Evolutionary conservation across 371 early-diverging fungal genomes (phyloP), one percentile per base, ranked within the genome.

Genomic region (Zychaea mexicana): DNA sequence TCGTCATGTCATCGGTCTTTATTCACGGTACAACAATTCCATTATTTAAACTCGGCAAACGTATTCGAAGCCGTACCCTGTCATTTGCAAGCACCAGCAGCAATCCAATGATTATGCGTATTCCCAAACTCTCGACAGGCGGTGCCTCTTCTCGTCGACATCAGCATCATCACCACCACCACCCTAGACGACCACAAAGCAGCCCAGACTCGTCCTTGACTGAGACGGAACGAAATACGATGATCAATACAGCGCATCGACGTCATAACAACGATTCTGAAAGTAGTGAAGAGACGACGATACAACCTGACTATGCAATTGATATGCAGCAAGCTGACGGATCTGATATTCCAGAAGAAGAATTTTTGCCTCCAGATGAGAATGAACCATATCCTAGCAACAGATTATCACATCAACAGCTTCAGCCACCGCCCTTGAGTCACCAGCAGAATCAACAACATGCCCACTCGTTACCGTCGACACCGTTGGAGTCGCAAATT

Each of bases 1-100:
- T 93, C 49, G 93, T 94, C 10, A 77, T 94, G n/a, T 81, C 86
- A 22, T 93, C 94, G 21, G 85, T 93, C 0, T 57, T 93, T n/a
- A 84, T 92, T 9, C 94, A 95, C 65, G 96, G 96, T 9, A 80
- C 89, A n/a, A 90, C 94, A 0, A 88, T 93, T 2, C 91, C 92
- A 7, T 60, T 94, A 26, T 85, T 90, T 24, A 83, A 90, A 36
- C 73, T 89, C 13, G 82, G 82, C 3, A 78, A 76, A 46, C 62
- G 74, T 21, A 75, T 78, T 10, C 64, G 72, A 7, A 75, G 77
- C 4, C 63, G 82, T n/a, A 77, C 79, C 0, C 36, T 81, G 1
- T 78, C 82, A 3, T 70, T 76, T 24, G 55, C 77, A 5, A 77
- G 78, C 55, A 66, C 65, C 2, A 62, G 65, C 33, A 72, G 71